Evolutionary conservation across 2,329 filamentous ascomycete genomes (phyloP), one percentile per base, ranked within the genome.

Genomic region (Pseudogymnoascus sp.): DNA sequence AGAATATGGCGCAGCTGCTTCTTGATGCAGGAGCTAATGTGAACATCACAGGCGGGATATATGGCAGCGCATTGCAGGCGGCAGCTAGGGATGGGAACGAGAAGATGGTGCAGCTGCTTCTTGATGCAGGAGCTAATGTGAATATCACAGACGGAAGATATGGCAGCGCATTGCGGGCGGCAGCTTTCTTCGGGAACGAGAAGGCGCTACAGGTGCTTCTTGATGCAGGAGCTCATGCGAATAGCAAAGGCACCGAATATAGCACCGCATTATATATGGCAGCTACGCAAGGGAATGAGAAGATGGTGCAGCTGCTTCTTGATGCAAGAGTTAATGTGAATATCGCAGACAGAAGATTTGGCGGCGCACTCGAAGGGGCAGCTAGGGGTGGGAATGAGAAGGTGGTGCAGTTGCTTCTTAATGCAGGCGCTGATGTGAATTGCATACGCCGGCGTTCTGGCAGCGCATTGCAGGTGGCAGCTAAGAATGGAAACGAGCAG

Each of bases 121-220:
- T 66, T 12, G 27, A 61, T 1, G 18, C 42, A 27, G 65, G 64
- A 21, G 67, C 67, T 31, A 60, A 68, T 40, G 61, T 71, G 15
- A 67, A 68, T 45, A 63, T 60, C 6, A 29, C 36, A n/a, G 61
- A 33, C 15, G 60, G 62, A 7, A 40, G 45, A 6, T 27, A 10
- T 36, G 33, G 33, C 5, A 36, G 13, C 10, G 33, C 33, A 10
- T 12, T 36, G 9, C 33, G 13, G 10, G 45, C 7, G 13, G 58
- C 58, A 25, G 60, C 27, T 21, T 18, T 3, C 15, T 0, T 0
- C 25, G 58, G 58, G 6, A 4, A 40, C 6, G 27, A 31, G 9
- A 5, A 60, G n/a, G 59, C 64, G 13, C n/a, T n/a, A n/a, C n/a
- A n/a, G n/a, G n/a, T n/a, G n/a, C n/a, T n/a, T n/a, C n/a, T n/a